Evolutionary conservation across 2,329 filamentous ascomycete genomes (phyloP), one percentile per base, ranked within the genome.

Genomic region (Dactylella cylindrospora): DNA sequence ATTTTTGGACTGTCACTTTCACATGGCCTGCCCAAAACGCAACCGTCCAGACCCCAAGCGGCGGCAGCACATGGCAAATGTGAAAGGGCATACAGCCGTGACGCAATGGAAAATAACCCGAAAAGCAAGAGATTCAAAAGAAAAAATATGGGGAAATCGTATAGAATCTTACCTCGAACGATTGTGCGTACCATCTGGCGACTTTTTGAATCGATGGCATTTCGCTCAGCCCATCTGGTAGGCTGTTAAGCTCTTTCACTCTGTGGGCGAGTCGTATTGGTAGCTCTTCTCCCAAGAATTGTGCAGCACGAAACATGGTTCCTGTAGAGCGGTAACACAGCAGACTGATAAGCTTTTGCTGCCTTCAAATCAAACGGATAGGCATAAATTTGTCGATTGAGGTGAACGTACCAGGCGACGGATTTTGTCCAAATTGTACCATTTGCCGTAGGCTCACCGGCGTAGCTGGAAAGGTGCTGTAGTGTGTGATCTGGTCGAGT

Each of bases 101-200:
- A 35, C 35, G 47, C 17, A 41, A n/a, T 20, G 22, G 13, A 26
- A 32, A 40, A 52, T 22, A 25, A 33, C 6, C 5, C 25, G 20
- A 52, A 25, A 35, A 2, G 23, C 9, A 20, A 7, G 12, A 12
- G n/a, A 44, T 35, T 32, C 17, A 29, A 41, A 15, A 44, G 39
- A 32, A 26, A 50, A 50, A 43, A 25, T 47, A 32, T 38, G 46
- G 47, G 44, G 47, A 40, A 57, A 59, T 35, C 28, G 47, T 46
- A 43, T 44, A 60, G 49, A 39, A 55, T 32, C 80, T 69, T 81
- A 95, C 90, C 83, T 98, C 93, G 71, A 98, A 98, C 45, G 93
- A 98, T 77, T 98, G 93, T 66, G 91, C 93, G 74, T 98, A 98
- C 93, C 93, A 98, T 71, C 97, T 90, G 73, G 90, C 86, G 68